Conservation (phyloP, 192 early-diverging fungal species). For the Podila verticillata region DNA sequence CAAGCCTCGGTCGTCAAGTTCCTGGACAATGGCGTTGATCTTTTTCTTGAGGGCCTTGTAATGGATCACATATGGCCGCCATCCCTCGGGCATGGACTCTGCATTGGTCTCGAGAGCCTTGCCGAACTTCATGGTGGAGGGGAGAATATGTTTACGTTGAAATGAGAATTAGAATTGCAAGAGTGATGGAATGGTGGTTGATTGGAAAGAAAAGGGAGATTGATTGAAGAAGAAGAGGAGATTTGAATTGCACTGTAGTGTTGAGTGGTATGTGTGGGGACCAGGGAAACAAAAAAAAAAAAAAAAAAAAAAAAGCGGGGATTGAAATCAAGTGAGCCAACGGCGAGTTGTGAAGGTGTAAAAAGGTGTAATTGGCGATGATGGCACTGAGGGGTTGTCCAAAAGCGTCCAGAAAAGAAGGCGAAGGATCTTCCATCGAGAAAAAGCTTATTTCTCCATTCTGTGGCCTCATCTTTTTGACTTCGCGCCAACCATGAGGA, state of each 20-base stretch:
- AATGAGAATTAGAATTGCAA: not conserved
- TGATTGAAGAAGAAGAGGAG: not conserved
- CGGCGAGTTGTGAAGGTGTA: no score
- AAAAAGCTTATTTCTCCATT: conserved; percentile 4
- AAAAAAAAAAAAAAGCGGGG: not conserved
- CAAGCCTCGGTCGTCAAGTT: conserved; percentile 64
- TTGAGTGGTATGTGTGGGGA: not conserved
- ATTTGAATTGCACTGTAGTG: not conserved
- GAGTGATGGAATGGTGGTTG: not conserved
- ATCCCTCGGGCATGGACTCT: conserved; percentile 74
- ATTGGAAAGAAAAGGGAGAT: not conserved
- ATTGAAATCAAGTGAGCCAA: no score
- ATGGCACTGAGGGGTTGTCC: no score
- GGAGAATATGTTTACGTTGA: not conserved
- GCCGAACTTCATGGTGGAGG: conserved; percentile 75
- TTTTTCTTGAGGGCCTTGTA: conserved; percentile 80
- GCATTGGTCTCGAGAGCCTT: conserved; percentile 73
- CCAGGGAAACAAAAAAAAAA: not conserved
- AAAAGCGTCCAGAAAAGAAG: no score
- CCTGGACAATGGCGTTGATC: conserved; percentile 75
- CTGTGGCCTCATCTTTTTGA: no score
- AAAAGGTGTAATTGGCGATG: no score
- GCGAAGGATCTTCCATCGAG: not conserved
- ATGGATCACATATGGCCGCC: conserved; percentile 79
- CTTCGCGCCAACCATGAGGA: not conserved